These are phyloP conservation scores for Elaeagnus macrophylla DNA, from an alignment of 306 rosid species.

Conservation along the genomic window DNA sequence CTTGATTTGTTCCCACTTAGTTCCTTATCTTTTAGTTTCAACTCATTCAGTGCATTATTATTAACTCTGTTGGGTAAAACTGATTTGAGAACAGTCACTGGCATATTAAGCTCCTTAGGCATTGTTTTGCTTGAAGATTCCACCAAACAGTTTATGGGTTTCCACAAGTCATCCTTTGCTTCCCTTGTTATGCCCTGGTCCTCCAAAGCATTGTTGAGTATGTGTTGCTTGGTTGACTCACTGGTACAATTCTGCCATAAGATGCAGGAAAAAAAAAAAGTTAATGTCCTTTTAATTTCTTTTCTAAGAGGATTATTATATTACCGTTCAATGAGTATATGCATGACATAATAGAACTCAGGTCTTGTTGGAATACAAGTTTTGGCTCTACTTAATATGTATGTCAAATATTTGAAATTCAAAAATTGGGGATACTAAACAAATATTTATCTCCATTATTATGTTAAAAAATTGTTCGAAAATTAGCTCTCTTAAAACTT, in stretches of 20 bases:
- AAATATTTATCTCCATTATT: too few species aligned
- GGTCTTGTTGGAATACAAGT: too few species aligned
- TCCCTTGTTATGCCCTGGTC: slow-evolving; percentile 19
- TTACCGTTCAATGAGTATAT: too few species aligned
- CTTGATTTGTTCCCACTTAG: slow-evolving; percentile 5
- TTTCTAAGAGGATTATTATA: not conserved
- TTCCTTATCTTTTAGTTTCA: slow-evolving; percentile 3
- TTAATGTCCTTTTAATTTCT: not conserved
- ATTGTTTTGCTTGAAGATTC: slow-evolving; percentile 23
- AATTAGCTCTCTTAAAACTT: too few species aligned
- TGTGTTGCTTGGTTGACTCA: slow-evolving; percentile 20
- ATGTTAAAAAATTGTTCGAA: too few species aligned
- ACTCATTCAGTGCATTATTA: slow-evolving; percentile 9
- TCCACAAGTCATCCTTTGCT: slow-evolving; percentile 4
- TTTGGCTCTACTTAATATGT: too few species aligned
- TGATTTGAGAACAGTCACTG: slow-evolving; percentile 16
- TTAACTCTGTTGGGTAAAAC: slow-evolving; percentile 15
- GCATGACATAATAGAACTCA: too few species aligned
- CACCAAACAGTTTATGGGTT: slow-evolving; percentile 23
- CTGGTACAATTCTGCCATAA: slow-evolving; percentile 27
- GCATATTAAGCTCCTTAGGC: slow-evolving; percentile 6
- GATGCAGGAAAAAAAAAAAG: not conserved
- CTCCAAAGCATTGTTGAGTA: slow-evolving; percentile 12
- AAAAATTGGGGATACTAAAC: too few species aligned
- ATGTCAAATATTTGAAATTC: too few species aligned